Conservation (phyloP, 192 early-diverging fungal species). For the Coemansia sp. region DNA sequence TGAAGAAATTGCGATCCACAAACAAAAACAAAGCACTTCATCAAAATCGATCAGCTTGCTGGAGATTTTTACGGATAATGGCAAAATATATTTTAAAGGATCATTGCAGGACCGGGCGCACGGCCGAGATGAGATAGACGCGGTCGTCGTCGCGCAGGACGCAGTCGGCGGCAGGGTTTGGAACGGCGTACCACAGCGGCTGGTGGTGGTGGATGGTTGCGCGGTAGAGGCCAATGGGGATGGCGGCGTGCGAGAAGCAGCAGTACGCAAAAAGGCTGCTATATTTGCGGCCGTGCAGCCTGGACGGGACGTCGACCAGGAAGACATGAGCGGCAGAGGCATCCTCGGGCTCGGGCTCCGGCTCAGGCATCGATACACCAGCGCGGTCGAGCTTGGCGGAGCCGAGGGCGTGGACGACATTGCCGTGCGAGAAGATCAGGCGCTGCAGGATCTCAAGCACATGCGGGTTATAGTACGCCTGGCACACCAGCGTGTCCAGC, state of each 20-base stretch:
- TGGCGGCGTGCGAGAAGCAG: conserved; percentile 50
- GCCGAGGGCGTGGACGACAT: conserved; percentile 38
- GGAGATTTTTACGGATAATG: neutral
- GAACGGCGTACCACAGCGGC: conserved; percentile 59
- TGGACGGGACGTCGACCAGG: conserved; percentile 53
- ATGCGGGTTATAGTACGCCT: conserved; percentile 70
- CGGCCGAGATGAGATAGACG: conserved; percentile 57
- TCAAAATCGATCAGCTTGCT: too few species aligned
- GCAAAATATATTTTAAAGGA: too few species aligned
- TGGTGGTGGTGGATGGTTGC: conserved; percentile 51
- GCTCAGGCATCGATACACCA: conserved; percentile 12
- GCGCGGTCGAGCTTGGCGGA: conserved; percentile 40
- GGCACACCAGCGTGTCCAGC: conserved; percentile 69
- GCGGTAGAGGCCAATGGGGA: conserved; percentile 69
- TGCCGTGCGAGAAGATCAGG: conserved; percentile 58
- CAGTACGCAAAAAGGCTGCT: conserved; percentile 53
- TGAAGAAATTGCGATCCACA: neutral
- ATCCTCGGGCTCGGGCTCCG: conserved; percentile 10
- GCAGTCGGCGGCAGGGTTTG: conserved; percentile 58
- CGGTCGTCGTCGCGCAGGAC: conserved; percentile 58
- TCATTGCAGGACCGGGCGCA: conserved; percentile 35
- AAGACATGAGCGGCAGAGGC: conserved; percentile 28
- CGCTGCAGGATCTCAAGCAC: conserved; percentile 60
- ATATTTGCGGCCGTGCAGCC: conserved; percentile 53
- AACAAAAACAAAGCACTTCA: conserved; percentile 3